Evolutionary conservation across 371 early-diverging fungal species (phyloP).

Genomic region (Mortierella sp.): DNA sequence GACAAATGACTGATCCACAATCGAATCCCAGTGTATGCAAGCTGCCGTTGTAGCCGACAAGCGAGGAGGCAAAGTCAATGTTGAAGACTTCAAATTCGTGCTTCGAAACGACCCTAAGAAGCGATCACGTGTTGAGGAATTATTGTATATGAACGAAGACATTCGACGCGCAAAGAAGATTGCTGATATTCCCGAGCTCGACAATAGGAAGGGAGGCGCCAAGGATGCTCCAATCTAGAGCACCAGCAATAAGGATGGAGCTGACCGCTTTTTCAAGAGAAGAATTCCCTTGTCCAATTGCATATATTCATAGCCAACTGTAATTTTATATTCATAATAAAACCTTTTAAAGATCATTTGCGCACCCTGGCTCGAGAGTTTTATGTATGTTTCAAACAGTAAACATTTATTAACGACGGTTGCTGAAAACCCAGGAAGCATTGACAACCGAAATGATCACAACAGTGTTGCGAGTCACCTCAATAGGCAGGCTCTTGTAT

Average conservation of each 20-base stretch:
- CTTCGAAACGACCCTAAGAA: slow-evolving; percentile 96
- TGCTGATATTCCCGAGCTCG: slow-evolving; percentile 54
- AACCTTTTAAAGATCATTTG: too few relatives aligned
- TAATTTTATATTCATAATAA: too few relatives aligned
- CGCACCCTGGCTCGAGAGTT: too few relatives aligned
- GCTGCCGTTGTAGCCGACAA: slow-evolving; percentile 75
- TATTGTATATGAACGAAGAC: slow-evolving; percentile 95
- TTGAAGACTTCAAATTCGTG: slow-evolving; percentile 94
- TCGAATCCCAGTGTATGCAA: slow-evolving; percentile 73
- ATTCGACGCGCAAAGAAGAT: slow-evolving; percentile 85
- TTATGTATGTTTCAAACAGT: not conserved
- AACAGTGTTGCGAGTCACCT: slow-evolving; percentile 53
- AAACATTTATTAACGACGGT: slow-evolving; percentile 29
- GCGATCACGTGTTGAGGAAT: slow-evolving; percentile 95
- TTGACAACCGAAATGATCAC: slow-evolving; percentile 60
- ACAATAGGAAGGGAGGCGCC: slow-evolving; percentile 42
- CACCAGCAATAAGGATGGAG: not conserved
- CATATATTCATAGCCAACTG: too few relatives aligned
- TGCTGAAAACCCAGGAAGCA: slow-evolving; percentile 58
- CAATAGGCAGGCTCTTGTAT: slow-evolving; percentile 46
- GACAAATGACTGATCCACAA: not conserved
- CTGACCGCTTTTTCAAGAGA: not conserved
- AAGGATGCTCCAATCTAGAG: slow-evolving; percentile 34
- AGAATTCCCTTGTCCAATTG: too few relatives aligned
- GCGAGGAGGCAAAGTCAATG: slow-evolving; percentile 80